A percentile compares a stretch with the other conserved stretches of the same genome.
phyloP scores from a whole-genome alignment of 176 grass and related monocot species.

The Eragrostis nindensis region DNA sequence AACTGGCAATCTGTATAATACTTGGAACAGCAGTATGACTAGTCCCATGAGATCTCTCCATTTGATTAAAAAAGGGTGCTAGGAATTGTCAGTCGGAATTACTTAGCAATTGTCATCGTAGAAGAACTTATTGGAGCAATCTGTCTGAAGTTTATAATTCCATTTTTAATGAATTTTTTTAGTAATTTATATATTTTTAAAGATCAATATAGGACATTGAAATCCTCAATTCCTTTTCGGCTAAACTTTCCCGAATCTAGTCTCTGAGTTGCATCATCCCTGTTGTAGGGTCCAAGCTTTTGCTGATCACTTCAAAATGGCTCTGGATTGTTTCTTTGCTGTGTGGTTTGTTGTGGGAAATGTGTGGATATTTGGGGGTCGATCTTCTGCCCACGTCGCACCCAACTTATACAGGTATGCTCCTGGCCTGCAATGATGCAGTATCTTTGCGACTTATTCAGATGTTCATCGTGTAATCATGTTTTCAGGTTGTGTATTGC shows the following conservation, averaged over 20 bases:
- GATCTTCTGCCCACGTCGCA: conserved; percentile 71
- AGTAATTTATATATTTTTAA: background rate
- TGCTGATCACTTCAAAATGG: conserved; percentile 93
- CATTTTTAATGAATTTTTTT: conserved; percentile 12
- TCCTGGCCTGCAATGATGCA: conserved; percentile 30
- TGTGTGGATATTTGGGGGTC: conserved; percentile 95
- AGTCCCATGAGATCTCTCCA: background rate
- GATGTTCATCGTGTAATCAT: conserved; percentile 39
- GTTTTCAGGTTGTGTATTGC: conserved; percentile 92
- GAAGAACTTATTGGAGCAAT: conserved; percentile 2
- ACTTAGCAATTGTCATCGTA: background rate
- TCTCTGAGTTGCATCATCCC: conserved; percentile 20
- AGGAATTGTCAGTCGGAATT: background rate
- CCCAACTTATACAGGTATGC: conserved; percentile 85
- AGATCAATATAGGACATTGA: background rate
- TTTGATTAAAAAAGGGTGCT: background rate
- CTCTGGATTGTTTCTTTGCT: conserved; percentile 92
- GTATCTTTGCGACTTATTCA: conserved; percentile 35
- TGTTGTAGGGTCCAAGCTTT: conserved; percentile 71
- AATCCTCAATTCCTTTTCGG: conserved; percentile 20
- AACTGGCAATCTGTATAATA: background rate
- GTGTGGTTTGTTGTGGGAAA: conserved; percentile 99
- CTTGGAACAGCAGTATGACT: background rate
- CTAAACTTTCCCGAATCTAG: background rate
- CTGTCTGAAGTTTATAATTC: background rate